Evolutionary conservation across 352 stramenopile species (phyloP).

Genomic region (Chrysophaeum taylorii): DNA sequence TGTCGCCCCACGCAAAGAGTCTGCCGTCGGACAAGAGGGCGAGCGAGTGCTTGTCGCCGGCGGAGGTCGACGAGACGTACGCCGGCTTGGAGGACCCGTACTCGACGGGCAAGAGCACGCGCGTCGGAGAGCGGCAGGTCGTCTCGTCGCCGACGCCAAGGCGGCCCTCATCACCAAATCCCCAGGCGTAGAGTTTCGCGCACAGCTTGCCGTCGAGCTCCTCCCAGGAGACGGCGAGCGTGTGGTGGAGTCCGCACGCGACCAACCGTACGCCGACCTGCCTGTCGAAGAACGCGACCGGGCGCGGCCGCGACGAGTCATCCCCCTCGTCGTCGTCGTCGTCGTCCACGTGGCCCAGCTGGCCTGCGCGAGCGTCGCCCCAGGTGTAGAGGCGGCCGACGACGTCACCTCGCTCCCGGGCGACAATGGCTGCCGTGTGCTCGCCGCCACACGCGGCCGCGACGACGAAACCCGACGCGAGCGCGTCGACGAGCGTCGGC

Average conservation of each 20-base stretch:
- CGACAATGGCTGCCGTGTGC: slow-evolving; percentile 5
- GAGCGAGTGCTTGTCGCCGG: slow-evolving; percentile 53
- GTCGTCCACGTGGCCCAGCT: slow-evolving; percentile 18
- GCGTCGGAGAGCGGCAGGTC: not conserved
- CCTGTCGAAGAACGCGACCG: not conserved
- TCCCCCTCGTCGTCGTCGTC: slow-evolving; percentile 1
- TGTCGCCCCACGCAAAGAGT: slow-evolving; percentile 52
- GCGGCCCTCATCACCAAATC: slow-evolving; percentile 22
- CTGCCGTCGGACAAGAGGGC: slow-evolving; percentile 44
- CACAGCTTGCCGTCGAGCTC: not conserved
- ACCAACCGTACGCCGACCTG: not conserved
- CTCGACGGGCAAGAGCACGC: not conserved
- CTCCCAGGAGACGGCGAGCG: slow-evolving; percentile 14
- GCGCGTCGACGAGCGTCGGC: not conserved
- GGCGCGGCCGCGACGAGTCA: not conserved
- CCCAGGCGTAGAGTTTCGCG: slow-evolving; percentile 21
- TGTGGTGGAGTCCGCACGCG: slow-evolving; percentile 22
- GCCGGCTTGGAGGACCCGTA: not conserved
- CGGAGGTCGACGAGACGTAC: slow-evolving; percentile 39
- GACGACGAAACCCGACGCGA: not conserved
- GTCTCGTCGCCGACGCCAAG: slow-evolving; percentile 15
- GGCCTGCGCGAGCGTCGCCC: slow-evolving; percentile 14
- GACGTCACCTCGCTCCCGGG: not conserved
- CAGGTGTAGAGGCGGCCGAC: slow-evolving; percentile 19
- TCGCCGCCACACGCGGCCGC: slow-evolving; percentile 8